These are phyloP conservation scores for Neoscytalidium dimidiatum DNA, from an alignment of 2,329 filamentous ascomycete species.

Conservation along the genomic window DNA sequence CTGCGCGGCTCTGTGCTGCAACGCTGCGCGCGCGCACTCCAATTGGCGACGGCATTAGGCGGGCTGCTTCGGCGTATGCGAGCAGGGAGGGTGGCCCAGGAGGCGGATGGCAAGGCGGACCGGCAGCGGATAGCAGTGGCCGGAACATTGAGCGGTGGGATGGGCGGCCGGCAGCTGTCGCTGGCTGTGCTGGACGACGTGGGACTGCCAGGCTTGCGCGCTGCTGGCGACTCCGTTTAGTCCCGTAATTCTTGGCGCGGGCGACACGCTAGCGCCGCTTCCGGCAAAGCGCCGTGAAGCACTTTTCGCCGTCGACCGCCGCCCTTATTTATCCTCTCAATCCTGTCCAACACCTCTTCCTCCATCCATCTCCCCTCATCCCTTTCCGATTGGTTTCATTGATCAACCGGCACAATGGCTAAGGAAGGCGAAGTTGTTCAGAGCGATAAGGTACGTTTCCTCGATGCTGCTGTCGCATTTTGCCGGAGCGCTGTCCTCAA, in stretches of 20 bases:
- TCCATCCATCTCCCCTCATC: slow-evolving; percentile 31
- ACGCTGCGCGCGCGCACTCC: background rate
- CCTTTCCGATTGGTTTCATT: slow-evolving; percentile 37
- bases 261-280: background rate
- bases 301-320: slow-evolving; percentile 2
- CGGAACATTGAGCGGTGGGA: background rate
- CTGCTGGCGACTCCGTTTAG: background rate
- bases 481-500: background rate
- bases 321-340: slow-evolving; percentile 15
- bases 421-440: slow-evolving; percentile 51
- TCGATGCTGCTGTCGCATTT: background rate
- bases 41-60: background rate
- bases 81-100: background rate
- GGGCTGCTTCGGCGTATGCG: background rate
- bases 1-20: background rate
- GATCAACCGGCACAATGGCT: slow-evolving; percentile 43
- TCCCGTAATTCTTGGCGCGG: background rate
- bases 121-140: background rate
- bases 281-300: background rate
- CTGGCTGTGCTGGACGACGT: too few relatives aligned
- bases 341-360: background rate
- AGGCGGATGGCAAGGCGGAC: slow-evolving; percentile 1
- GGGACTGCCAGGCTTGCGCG: too few relatives aligned
- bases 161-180: background rate
- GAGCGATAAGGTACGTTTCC: slow-evolving; percentile 43